Evolutionary conservation across 179 eudicot species (phyloP).

Genomic region (Beta macrorhiza): DNA sequence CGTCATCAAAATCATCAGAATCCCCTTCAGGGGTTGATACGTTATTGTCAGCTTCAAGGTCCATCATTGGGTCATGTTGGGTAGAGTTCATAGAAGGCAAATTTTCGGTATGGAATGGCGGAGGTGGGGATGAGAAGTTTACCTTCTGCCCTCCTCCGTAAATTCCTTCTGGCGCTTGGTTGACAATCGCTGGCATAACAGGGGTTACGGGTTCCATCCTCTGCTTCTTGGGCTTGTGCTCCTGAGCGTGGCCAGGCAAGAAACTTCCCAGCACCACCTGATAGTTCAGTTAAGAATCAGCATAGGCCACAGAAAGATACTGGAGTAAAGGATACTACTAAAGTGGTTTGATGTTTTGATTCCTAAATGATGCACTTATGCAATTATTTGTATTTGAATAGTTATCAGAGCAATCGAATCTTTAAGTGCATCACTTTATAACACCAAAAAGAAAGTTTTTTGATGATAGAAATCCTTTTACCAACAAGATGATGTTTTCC

Average conservation of each 20-base stretch:
- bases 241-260: constrained; percentile 55
- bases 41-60: constrained; percentile 38
- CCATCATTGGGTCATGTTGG: constrained; percentile 34
- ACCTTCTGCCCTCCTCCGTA: constrained; percentile 38
- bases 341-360: neutral
- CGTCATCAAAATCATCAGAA: constrained; percentile 36
- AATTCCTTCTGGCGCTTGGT: constrained; percentile 39
- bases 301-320: neutral
- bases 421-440: too few relatives aligned
- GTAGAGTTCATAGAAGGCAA: constrained; percentile 37
- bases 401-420: too few relatives aligned
- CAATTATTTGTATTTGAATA: too few relatives aligned
- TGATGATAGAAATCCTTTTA: too few relatives aligned
- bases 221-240: constrained; percentile 64
- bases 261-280: constrained; percentile 89
- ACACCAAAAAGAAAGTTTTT: too few relatives aligned
- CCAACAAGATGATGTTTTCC: too few relatives aligned
- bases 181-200: constrained; percentile 40
- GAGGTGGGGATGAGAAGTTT: constrained; percentile 44
- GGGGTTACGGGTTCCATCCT: constrained; percentile 42
- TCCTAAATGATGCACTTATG: too few relatives aligned
- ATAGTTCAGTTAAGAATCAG: constrained; percentile 16
- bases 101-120: constrained; percentile 38
- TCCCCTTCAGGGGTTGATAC: constrained; percentile 39
- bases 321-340: neutral